Percentiles rank a stretch among this genome's conserved stretches.
These are phyloP conservation scores for Blastobotrys attinorum DNA, from an alignment of 805 yeast genomes.

Conservation along the genomic window DNA sequence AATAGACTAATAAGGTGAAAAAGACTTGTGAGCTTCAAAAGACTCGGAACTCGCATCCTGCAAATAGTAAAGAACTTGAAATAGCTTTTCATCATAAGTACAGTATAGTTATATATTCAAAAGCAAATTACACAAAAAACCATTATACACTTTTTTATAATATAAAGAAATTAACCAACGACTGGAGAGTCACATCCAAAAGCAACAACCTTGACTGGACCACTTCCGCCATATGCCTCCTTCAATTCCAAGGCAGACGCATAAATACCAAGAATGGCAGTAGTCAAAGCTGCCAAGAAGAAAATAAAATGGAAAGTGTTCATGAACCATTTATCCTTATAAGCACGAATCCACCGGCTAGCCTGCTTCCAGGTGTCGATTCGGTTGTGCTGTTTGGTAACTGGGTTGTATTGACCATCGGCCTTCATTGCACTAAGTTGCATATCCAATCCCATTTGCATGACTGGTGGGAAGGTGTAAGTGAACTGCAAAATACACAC, in stretches of 20 bases:
- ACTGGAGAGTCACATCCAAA: slow-evolving; percentile 17
- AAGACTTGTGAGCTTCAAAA: too few relatives aligned
- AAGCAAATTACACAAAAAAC: too few relatives aligned
- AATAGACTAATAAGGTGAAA: too few relatives aligned
- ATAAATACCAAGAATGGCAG: slow-evolving; percentile 26
- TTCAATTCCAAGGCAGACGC: slow-evolving; percentile 17
- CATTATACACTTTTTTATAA: too few relatives aligned
- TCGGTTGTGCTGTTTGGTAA: slow-evolving; percentile 15
- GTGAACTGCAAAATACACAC: slow-evolving; percentile 40
- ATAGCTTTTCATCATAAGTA: too few relatives aligned
- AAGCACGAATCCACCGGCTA: slow-evolving; percentile 32
- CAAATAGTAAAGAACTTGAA: too few relatives aligned
- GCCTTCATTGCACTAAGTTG: slow-evolving; percentile 27
- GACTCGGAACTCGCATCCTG: too few relatives aligned
- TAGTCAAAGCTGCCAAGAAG: slow-evolving; percentile 27
- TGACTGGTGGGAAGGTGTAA: slow-evolving; percentile 36
- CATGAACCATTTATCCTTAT: slow-evolving; percentile 17
- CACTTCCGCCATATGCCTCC: slow-evolving; percentile 11
- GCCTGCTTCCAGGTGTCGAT: slow-evolving; percentile 26
- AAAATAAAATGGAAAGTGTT: slow-evolving; percentile 21
- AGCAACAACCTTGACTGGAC: slow-evolving; percentile 11
- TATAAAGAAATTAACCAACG: too few relatives aligned
- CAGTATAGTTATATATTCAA: too few relatives aligned
- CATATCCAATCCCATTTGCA: slow-evolving; percentile 19
- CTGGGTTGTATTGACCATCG: slow-evolving; percentile 21